Base-by-base conservation (phyloP, 148 eudicot genomes). In the Amaranthus palmeri region DNA sequence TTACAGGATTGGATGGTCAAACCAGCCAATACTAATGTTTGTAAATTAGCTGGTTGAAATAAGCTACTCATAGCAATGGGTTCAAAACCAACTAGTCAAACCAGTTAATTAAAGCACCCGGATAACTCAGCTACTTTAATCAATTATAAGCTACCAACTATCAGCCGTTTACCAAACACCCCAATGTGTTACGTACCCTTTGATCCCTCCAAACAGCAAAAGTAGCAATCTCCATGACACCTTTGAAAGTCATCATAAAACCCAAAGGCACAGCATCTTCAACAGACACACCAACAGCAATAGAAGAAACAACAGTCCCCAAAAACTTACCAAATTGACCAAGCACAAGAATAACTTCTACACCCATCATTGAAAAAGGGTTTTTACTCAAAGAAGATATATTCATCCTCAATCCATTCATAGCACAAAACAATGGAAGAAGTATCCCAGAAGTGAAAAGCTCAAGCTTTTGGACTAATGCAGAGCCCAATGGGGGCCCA, bases 401-500 rank as follows among this genome's bases (percentile, higher is more conserved):
- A 53, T 80, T 71, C 2, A 69, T 56, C 59, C 76, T 67, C 71
- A 71, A 74, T 0, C 83, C 86, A 18, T 61, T 62, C 70, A 83
- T 58, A 14, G 86, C 62, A 51, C 73, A 79, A 40, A 77, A 77
- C 5, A 80, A 56, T 3, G 86, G 83, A 11, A 80, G 68, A 7
- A 83, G 14, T 12, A 80, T 9, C 42, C 79, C 81, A 0, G 75
- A 73, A 48, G 76, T 74, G 43, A 83, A 67, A 0, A 65, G 52
- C 60, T 83, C 79, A 4, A 83, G 43, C 81, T 80, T 83, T 6
- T 83, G 78, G 4, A 72, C 81, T 47, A 83, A 54, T 17, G 76
- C 72, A 2, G 81, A 62, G 7, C 86, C 86, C 17, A 83, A 70
- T 4, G 83, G 86, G 3, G 83, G 83, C 3, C 81, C 81, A 41